Base-by-base conservation (phyloP, 768 basidiomycete species). In the Rickenella mellea region DNA sequence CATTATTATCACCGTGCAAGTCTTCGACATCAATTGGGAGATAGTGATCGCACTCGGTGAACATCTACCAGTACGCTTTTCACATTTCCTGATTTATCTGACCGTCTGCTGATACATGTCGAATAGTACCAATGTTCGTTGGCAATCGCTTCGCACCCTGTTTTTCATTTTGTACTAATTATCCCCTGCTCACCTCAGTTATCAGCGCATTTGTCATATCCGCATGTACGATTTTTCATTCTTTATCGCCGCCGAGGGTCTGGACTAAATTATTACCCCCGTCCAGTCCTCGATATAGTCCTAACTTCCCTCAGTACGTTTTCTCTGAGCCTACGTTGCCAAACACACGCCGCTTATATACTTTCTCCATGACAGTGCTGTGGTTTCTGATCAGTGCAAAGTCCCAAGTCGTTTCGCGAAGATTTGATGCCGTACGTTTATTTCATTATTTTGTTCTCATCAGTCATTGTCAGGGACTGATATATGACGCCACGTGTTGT, bases 241-340 rank as follows among this genome's bases (percentile, higher is more conserved):
- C 33, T 12, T 2, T 36, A 3, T 19, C n/a, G n/a, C n/a, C n/a
- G n/a, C 15, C 11, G 9, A 36, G 19, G 11, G 9, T 15, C 12
- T 36, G 9, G 15, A n/a, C n/a, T n/a, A n/a, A n/a, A n/a, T 36
- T 6, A 10, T 36, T 9, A 36, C 33, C 6, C 19, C 24, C n/a
- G 2, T 10, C 15, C 19, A 54, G 53, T 50, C 4, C 49, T 52
- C n/a, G 53, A 54, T 28, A 40, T 52, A 14, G 40, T 45, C 7
- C 41, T 54, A 11, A 54, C 53, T 7, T 38, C 46, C 3, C 51
- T 52, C 12, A 28, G 52, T 53, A 19, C 14, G 51, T 40, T 6
- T n/a, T n/a, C 8, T 35, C 21, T 8, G 4, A 19, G 12, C 11
- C 33, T 15, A 10, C n/a, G n/a, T n/a, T 1, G 11, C 9, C 15